Base-by-base conservation (phyloP, 1,139 yeast genomes). In the Scheffersomyces lignicola region DNA sequence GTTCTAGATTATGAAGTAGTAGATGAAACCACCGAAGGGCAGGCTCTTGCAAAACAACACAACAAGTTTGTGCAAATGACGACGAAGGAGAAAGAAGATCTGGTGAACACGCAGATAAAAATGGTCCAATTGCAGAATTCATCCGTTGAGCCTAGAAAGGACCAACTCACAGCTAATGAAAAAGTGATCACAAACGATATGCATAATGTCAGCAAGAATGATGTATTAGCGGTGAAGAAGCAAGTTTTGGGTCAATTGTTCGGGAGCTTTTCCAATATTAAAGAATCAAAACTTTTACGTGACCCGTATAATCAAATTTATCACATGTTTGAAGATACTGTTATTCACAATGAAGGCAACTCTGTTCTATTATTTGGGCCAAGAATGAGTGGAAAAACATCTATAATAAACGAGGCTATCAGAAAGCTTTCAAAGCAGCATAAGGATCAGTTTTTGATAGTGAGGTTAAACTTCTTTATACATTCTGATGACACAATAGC, bases 341-440 rank as follows among this genome's bases (percentile, higher is more conserved):
- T 90, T 0, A 60, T 66, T 12, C 78, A 78, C 43, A 74, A 77
- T 24, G 95, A 88, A 46, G 92, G 96, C 4, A 89, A 86, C 52
- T 89, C 97, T 1, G 78, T 83, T 7, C 63, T 90, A 8, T 41
- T 92, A 1, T 71, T 88, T 31, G 98, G 98, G 0, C 90, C 96
- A 0, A 63, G 90, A 32, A 78, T 85, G 1, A 65, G 80, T 5
- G 97, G 96, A 0, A 92, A 92, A 54, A 71, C 94, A 0, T 61
- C 77, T 2, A 59, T 86, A 8, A 65, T 90, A 7, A 72, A 83
- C 30, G 60, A 68, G 5, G 87, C 86, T 0, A 43, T 92, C 18
- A 44, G 56, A 0, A 60, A 67, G n/a, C 60, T 89, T 16, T 47
- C 61, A 3, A 18, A 38, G 2, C 54, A 62, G 27, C 68, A 67